Percentiles rank a stretch among this genome's conserved stretches.
These are phyloP conservation scores for Alternaria alternata DNA, from an alignment of 2,329 filamentous ascomycete species.

Conservation along the genomic window DNA sequence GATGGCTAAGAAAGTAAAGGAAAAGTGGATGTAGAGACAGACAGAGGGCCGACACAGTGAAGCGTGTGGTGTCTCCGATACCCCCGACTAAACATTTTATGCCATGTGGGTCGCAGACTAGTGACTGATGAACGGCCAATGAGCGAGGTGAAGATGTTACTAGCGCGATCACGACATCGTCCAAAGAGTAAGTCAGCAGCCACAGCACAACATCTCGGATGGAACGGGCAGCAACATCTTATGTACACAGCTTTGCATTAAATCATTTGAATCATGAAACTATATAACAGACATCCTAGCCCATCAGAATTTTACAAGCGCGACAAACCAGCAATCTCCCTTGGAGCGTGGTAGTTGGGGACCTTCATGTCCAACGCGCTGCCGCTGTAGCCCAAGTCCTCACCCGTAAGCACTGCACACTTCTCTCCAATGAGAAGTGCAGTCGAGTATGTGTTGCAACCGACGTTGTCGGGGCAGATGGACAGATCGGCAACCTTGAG, in stretches of 20 bases:
- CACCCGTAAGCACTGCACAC: slow-evolving; percentile 72
- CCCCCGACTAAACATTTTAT: slow-evolving; percentile 3
- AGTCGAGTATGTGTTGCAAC: slow-evolving; percentile 67
- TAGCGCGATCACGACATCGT: slow-evolving; percentile 10
- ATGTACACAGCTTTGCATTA: slow-evolving; percentile 1
- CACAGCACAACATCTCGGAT: not conserved
- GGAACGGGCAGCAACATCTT: not conserved
- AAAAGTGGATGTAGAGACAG: slow-evolving; percentile 1
- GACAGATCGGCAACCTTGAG: slow-evolving; percentile 79
- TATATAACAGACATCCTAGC: slow-evolving; percentile 2
- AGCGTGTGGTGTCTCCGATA: not conserved
- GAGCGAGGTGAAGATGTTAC: not conserved
- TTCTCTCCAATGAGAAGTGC: slow-evolving; percentile 81
- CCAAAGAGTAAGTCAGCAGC: not conserved
- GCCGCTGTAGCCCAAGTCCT: slow-evolving; percentile 78
- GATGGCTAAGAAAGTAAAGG: not conserved
- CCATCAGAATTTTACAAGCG: slow-evolving; percentile 47
- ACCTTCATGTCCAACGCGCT: slow-evolving; percentile 79
- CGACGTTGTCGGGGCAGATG: slow-evolving; percentile 82
- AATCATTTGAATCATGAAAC: not conserved
- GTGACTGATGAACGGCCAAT: not conserved
- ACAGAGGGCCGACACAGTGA: not conserved
- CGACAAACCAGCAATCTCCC: slow-evolving; percentile 54
- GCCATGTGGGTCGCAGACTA: slow-evolving; percentile 2
- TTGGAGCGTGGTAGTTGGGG: slow-evolving; percentile 58